Percentiles rank a stretch among this genome's conserved stretches.
phyloP scores from a whole-genome alignment of 176 grass and related monocot genomes.

The Saccharum officinarum region DNA sequence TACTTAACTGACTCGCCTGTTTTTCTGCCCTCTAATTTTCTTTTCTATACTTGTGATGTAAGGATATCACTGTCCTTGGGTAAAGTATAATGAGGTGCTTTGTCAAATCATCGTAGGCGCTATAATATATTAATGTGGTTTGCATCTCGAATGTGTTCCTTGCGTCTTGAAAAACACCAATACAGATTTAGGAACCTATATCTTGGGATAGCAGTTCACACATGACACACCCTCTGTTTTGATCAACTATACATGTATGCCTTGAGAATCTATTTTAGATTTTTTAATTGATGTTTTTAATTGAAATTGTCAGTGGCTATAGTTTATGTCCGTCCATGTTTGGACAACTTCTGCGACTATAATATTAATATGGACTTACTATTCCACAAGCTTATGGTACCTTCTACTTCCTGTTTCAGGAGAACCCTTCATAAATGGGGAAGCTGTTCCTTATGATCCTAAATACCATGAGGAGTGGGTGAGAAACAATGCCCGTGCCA shows the following conservation, averaged over 20 bases:
- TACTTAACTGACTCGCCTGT: background rate
- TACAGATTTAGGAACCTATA: background rate
- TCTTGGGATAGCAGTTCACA: background rate
- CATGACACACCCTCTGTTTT: background rate
- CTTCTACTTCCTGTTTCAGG: slow-evolving; percentile 48
- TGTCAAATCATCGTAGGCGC: background rate
- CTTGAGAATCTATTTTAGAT: background rate
- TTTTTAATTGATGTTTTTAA: background rate
- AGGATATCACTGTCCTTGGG: background rate
- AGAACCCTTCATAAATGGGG: slow-evolving; percentile 89
- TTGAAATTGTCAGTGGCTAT: background rate
- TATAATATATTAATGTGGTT: slow-evolving; percentile 12
- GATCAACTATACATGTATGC: background rate
- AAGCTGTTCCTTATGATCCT: slow-evolving; percentile 84
- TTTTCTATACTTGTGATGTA: background rate
- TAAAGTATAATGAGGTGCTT: background rate
- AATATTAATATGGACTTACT: background rate
- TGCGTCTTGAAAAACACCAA: background rate
- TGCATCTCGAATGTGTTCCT: background rate
- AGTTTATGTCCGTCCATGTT: background rate
- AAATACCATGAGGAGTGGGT: slow-evolving; percentile 91
- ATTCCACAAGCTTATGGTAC: slow-evolving; percentile 14
- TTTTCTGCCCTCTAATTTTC: background rate
- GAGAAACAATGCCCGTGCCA: slow-evolving; percentile 63
- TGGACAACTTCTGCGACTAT: background rate